Percentiles rank a stretch among this genome's conserved stretches.
phyloP scores from a whole-genome alignment of 192 early-diverging fungal genomes.

The Coemansia erecta region DNA sequence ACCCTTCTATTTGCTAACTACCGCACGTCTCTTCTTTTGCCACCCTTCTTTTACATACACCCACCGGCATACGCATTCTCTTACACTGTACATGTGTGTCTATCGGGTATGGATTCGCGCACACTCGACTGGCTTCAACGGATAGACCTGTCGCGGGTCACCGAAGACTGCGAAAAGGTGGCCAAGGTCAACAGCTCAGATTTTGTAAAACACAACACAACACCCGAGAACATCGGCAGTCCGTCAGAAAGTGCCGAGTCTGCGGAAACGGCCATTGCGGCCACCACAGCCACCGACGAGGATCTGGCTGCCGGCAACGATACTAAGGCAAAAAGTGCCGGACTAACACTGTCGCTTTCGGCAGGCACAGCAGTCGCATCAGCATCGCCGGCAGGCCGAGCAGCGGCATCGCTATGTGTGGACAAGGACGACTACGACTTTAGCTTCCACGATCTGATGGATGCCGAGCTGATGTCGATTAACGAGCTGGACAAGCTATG shows the following conservation, averaged over 20 bases:
- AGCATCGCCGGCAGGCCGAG: neutral
- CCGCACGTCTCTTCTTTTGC: too few relatives aligned
- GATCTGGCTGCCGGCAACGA: neutral
- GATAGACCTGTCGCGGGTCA: conserved; percentile 9
- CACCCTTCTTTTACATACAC: neutral
- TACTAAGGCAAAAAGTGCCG: neutral
- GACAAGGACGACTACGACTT: conserved; percentile 16
- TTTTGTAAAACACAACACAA: conserved; percentile 9
- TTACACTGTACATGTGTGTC: too few relatives aligned
- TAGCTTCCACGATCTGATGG: conserved; percentile 61
- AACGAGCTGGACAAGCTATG: conserved; percentile 61
- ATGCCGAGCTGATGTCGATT: conserved; percentile 63
- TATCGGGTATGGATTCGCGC: conserved; percentile 30
- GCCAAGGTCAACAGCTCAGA: neutral
- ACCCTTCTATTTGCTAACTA: too few relatives aligned
- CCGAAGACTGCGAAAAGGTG: neutral
- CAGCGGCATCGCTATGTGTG: neutral
- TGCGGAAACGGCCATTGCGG: neutral
- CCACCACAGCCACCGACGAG: conserved; percentile 10
- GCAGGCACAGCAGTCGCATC: neutral
- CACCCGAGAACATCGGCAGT: conserved; percentile 3
- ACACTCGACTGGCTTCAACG: conserved; percentile 25
- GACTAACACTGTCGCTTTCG: neutral
- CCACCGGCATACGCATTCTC: too few relatives aligned
- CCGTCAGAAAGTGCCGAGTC: neutral